Evolutionary conservation across 257 asterid genomes (phyloP).

Genomic region (Solanum acaule): DNA sequence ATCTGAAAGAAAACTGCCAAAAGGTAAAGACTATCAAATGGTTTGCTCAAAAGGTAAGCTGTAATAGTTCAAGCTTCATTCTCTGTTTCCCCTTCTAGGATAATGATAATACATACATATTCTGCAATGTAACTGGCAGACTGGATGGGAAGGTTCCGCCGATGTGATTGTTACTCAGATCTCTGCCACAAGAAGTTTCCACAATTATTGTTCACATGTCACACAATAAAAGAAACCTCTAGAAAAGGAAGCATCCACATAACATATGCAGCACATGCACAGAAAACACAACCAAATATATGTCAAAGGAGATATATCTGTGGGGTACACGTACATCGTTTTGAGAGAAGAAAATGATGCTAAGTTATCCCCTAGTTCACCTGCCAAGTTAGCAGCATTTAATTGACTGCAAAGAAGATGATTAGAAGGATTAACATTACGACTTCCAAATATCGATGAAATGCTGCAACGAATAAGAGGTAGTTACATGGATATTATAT

Average conservation of each 20-base stretch:
- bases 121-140: constrained; percentile 57
- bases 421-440: background rate
- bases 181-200: constrained; percentile 39
- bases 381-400: constrained; percentile 62
- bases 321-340: constrained; percentile 30
- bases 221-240: background rate
- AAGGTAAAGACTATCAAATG: constrained; percentile 41
- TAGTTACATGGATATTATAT: constrained; percentile 39
- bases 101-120: constrained; percentile 43
- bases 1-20: constrained; percentile 94
- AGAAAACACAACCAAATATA: background rate
- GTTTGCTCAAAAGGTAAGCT: constrained; percentile 9
- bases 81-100: background rate
- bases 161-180: constrained; percentile 81
- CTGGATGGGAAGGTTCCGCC: constrained; percentile 83
- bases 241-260: constrained; percentile 1
- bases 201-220: background rate
- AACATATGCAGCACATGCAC: background rate
- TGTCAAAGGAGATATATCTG: background rate
- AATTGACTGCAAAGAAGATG: constrained; percentile 32
- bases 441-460: background rate
- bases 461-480: background rate
- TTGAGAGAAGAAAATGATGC: constrained; percentile 56
- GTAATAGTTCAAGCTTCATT: background rate
- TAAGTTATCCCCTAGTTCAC: constrained; percentile 71